These are phyloP conservation scores for Heliophila coronopifolia DNA, from an alignment of 441 rosid species.

Conservation along the genomic window DNA sequence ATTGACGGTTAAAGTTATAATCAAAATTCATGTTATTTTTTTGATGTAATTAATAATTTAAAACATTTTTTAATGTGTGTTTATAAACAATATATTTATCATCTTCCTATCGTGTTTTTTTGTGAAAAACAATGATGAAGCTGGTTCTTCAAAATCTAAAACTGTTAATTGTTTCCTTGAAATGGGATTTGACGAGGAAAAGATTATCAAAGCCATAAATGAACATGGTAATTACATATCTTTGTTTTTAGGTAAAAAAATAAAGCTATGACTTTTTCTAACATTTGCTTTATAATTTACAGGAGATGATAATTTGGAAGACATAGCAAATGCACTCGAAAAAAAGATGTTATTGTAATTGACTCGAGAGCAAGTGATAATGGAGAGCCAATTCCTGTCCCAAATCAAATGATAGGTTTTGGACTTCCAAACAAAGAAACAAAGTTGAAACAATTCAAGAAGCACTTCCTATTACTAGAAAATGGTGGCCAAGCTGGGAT, in stretches of 20 bases:
- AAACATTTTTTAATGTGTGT: not conserved
- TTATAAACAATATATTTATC: not conserved
- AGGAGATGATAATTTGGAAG: slow-evolving; percentile 60
- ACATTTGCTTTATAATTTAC: slow-evolving; percentile 21
- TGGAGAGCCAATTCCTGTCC: slow-evolving; percentile 54
- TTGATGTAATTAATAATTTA: too few relatives aligned
- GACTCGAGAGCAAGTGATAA: slow-evolving; percentile 22
- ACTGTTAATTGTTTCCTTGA: slow-evolving; percentile 53
- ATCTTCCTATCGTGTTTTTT: slow-evolving; percentile 1
- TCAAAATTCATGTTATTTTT: too few relatives aligned
- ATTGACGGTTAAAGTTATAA: too few relatives aligned
- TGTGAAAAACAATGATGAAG: slow-evolving; percentile 39
- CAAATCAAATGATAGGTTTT: slow-evolving; percentile 85
- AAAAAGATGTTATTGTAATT: not conserved
- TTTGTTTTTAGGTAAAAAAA: not conserved
- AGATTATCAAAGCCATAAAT: slow-evolving; percentile 51
- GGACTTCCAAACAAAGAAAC: slow-evolving; percentile 59
- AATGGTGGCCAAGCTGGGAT: slow-evolving; percentile 94
- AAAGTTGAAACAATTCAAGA: slow-evolving; percentile 54
- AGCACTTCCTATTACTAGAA: slow-evolving; percentile 65
- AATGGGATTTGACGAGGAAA: slow-evolving; percentile 63
- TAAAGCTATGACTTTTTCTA: not conserved
- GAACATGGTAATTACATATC: slow-evolving; percentile 49
- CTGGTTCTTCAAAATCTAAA: slow-evolving; percentile 61
- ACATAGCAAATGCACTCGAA: slow-evolving; percentile 49